Percentiles rank a stretch among this genome's conserved stretches.
Evolutionary conservation across 148 eudicot genomes (phyloP).

Genomic region (Vaccinium myrtillus): DNA sequence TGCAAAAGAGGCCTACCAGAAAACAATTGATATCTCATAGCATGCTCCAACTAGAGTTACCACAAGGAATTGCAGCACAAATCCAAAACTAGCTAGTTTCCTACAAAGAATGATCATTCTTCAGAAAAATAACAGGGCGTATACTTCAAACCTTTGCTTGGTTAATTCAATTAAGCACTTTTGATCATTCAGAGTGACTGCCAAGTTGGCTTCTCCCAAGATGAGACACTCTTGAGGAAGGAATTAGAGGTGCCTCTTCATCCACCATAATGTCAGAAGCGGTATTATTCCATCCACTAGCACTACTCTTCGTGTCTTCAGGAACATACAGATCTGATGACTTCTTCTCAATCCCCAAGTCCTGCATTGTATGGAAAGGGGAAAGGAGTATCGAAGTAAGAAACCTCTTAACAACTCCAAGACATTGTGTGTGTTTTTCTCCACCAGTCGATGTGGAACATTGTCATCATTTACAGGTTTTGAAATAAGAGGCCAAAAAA

Average conservation of each 20-base stretch:
- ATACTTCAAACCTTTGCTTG: background rate
- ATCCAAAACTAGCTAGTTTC: background rate
- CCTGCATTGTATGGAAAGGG: slow-evolving; percentile 29
- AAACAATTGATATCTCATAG: slow-evolving; percentile 8
- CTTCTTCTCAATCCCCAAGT: slow-evolving; percentile 47
- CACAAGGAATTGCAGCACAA: background rate
- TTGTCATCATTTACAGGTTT: background rate
- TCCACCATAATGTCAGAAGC: slow-evolving; percentile 37
- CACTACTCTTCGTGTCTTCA: slow-evolving; percentile 22
- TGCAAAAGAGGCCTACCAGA: background rate
- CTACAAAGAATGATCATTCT: slow-evolving; percentile 12
- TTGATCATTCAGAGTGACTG: slow-evolving; percentile 4
- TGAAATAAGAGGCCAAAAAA: background rate
- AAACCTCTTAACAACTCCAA: background rate
- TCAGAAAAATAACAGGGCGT: background rate
- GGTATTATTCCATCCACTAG: slow-evolving; percentile 25
- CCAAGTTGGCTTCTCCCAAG: slow-evolving; percentile 42
- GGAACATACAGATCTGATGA: slow-evolving; percentile 46
- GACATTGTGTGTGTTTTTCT: background rate
- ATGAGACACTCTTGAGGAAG: slow-evolving; percentile 46
- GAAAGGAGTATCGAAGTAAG: background rate
- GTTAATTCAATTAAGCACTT: slow-evolving; percentile 1
- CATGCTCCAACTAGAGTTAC: background rate
- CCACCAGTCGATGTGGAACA: background rate
- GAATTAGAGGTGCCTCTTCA: slow-evolving; percentile 56